A percentile compares a stretch with the other conserved stretches of the same genome.
Conservation (phyloP, 2,329 filamentous ascomycete genomes). For the Metarhizium brunneum region DNA sequence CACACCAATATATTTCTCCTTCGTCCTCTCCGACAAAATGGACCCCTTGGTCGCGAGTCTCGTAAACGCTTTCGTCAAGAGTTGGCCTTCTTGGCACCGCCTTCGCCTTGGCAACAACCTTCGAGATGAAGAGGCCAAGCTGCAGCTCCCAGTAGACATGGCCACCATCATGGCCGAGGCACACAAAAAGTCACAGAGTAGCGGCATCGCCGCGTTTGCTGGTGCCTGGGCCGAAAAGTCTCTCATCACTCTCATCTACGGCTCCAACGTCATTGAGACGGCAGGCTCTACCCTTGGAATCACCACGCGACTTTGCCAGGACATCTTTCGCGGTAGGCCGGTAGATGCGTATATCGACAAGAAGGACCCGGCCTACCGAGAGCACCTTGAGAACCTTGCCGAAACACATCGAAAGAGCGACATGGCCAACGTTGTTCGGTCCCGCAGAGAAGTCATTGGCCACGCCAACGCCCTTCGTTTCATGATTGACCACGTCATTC, state of each 20-base stretch:
- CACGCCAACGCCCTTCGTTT: conserved; percentile 9
- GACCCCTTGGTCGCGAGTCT: too few relatives aligned
- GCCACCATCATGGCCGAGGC: not conserved
- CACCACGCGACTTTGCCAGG: not conserved
- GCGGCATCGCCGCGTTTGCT: not conserved
- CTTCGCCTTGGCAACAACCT: too few relatives aligned
- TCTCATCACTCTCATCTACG: not conserved
- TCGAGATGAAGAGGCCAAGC: too few relatives aligned
- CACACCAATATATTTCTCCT: too few relatives aligned
- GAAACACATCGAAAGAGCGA: not conserved
- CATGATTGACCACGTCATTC: conserved; percentile 9
- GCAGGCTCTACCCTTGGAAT: not conserved
- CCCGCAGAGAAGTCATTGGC: conserved; percentile 6
- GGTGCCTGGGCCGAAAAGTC: not conserved
- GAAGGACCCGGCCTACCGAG: not conserved
- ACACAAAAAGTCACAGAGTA: not conserved
- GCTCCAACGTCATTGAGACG: not conserved
- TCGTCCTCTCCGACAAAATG: too few relatives aligned
- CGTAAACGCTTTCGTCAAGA: too few relatives aligned
- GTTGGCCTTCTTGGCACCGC: too few relatives aligned
- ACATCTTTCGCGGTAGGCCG: not conserved
- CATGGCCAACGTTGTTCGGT: not conserved
- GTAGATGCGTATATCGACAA: not conserved
- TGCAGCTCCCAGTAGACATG: not conserved
- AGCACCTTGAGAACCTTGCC: not conserved